Percentiles rank a stretch among this genome's conserved stretches.
Conservation (phyloP, 441 rosid genomes). For the Gossypium aridum region DNA sequence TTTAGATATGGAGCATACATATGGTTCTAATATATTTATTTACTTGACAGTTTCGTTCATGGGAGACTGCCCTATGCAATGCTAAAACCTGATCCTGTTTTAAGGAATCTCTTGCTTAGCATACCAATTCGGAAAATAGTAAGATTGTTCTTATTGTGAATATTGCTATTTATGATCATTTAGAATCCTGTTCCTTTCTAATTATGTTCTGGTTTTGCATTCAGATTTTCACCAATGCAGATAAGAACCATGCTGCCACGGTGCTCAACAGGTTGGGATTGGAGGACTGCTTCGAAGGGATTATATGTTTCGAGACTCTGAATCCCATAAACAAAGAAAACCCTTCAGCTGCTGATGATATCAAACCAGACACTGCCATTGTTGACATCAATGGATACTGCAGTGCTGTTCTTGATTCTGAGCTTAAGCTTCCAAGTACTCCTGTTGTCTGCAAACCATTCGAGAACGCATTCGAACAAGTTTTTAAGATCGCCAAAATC, state of each 20-base stretch:
- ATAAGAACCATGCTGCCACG: constrained; percentile 55
- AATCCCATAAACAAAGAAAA: constrained; percentile 36
- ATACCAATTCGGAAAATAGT: constrained; percentile 74
- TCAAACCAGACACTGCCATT: not conserved
- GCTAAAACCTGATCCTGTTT: constrained; percentile 71
- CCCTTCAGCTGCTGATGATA: constrained; percentile 16
- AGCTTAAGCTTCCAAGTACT: constrained; percentile 41
- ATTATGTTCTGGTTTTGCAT: constrained; percentile 1
- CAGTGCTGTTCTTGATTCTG: constrained; percentile 24
- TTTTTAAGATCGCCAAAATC: constrained; percentile 60
- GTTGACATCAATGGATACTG: constrained; percentile 37
- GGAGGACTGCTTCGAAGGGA: constrained; percentile 76
- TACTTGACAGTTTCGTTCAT: constrained; percentile 55
- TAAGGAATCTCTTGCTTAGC: constrained; percentile 63
- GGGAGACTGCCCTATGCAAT: constrained; percentile 75
- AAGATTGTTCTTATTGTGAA: constrained; percentile 22
- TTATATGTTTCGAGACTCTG: constrained; percentile 76
- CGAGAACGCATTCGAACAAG: constrained; percentile 60
- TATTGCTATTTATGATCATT: not conserved
- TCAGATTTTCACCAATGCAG: constrained; percentile 81
- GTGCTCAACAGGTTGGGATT: constrained; percentile 67
- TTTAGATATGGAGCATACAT: not conserved
- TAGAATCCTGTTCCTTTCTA: not conserved
- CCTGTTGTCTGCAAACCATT: constrained; percentile 86
- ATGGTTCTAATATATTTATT: not conserved